Conservation (phyloP, 805 yeast genomes). For the Hanseniaspora meyeri region DNA sequence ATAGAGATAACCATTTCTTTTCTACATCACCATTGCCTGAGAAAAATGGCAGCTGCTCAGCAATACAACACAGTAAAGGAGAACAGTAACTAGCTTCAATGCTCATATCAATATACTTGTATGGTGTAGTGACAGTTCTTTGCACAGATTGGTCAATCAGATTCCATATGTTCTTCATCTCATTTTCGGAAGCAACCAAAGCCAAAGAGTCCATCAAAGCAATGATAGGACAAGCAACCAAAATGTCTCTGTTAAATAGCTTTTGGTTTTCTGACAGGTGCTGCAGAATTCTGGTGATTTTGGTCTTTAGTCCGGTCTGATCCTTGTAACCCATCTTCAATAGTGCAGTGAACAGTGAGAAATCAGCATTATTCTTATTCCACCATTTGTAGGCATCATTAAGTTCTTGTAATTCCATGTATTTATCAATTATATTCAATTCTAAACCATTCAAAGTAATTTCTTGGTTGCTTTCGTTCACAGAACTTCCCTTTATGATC, state of each 20-base stretch:
- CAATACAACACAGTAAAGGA: conserved; percentile 43
- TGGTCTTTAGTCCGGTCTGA: conserved; percentile 26
- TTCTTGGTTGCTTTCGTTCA: conserved; percentile 15
- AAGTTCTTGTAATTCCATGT: conserved; percentile 48
- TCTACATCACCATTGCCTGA: conserved; percentile 23
- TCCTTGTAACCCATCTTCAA: conserved; percentile 35
- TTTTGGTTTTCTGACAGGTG: conserved; percentile 41
- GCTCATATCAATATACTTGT: conserved; percentile 63
- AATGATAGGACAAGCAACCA: conserved; percentile 42
- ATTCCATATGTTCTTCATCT: conserved; percentile 37
- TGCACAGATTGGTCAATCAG: conserved; percentile 66
- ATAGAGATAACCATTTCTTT: conserved; percentile 40
- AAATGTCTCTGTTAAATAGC: conserved; percentile 36
- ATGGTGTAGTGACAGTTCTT: conserved; percentile 63
- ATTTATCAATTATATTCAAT: conserved; percentile 44
- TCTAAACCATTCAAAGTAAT: conserved; percentile 39
- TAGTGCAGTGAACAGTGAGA: conserved; percentile 56
- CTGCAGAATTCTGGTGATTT: conserved; percentile 39
- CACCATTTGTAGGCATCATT: conserved; percentile 63
- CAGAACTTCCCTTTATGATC: conserved; percentile 19
- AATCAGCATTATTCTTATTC: conserved; percentile 39
- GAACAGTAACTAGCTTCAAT: conserved; percentile 32
- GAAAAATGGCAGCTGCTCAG: conserved; percentile 60
- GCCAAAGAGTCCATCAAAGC: conserved; percentile 43
- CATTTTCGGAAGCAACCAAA: conserved; percentile 14